A percentile compares a stretch with the other conserved stretches of the same genome.
Conservation (phyloP, 176 grass and related monocot species). For the Bothriochloa decipiens region DNA sequence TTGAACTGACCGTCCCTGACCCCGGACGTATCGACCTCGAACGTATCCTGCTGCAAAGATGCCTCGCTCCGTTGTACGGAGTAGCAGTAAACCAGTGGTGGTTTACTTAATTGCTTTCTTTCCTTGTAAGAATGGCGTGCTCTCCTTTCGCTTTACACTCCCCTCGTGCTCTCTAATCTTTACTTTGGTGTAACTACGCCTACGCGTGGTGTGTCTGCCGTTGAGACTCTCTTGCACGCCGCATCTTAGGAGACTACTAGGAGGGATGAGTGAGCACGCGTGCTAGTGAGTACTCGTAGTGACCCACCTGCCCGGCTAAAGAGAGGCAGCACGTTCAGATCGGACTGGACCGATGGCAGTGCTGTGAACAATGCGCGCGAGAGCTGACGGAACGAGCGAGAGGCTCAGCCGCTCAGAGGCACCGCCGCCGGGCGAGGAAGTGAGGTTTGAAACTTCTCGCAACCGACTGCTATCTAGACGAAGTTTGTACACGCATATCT, state of each 20-base stretch:
- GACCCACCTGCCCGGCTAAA: background rate
- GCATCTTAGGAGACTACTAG: background rate
- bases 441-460: too few species aligned
- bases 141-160: background rate
- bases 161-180: background rate
- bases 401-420: too few species aligned
- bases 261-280: background rate
- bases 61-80: too few species aligned
- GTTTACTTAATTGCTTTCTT: background rate
- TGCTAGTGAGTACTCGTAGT: too few species aligned
- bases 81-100: background rate
- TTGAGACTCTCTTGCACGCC: slow-evolving; percentile 11
- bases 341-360: background rate
- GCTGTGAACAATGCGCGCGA: too few species aligned
- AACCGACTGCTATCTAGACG: too few species aligned
- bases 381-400: background rate
- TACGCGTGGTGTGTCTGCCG: too few species aligned
- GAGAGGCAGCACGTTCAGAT: background rate
- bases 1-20: background rate
- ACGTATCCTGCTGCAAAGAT: too few species aligned
- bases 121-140: slow-evolving; percentile 29
- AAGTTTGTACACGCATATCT: too few species aligned
- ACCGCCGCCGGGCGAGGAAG: too few species aligned
- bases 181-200: background rate
- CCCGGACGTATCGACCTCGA: background rate